These are phyloP conservation scores for Thelephora terrestris DNA, from an alignment of 1,284 basidiomycete species.

Conservation along the genomic window DNA sequence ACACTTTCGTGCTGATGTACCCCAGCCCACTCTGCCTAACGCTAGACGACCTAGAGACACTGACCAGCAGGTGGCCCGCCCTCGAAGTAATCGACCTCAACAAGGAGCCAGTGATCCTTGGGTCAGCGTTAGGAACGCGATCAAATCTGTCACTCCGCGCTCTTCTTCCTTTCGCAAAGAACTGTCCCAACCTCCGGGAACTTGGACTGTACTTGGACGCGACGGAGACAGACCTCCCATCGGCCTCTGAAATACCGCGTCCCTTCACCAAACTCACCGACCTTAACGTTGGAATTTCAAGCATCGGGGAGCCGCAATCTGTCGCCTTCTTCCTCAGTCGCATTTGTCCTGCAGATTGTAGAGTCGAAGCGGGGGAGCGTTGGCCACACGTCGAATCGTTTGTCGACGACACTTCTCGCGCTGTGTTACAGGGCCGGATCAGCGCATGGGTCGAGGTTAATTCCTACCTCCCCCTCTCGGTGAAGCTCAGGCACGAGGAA, in stretches of 20 bases:
- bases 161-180: conserved; percentile 39
- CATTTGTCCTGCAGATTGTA: conserved; percentile 32
- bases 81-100: conserved; percentile 40
- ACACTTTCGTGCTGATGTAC: conserved; percentile 40
- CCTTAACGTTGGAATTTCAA: conserved; percentile 41
- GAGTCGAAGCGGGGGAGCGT: conserved; percentile 26
- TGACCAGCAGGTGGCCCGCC: conserved; percentile 40
- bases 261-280: conserved; percentile 30
- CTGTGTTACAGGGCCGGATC: conserved; percentile 22
- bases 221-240: conserved; percentile 14
- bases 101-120: conserved; percentile 35
- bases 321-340: conserved; percentile 46
- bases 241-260: conserved; percentile 9
- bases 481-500: conserved; percentile 38
- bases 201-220: conserved; percentile 46
- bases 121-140: conserved; percentile 11
- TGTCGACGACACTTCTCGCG: conserved; percentile 13
- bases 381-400: conserved; percentile 18
- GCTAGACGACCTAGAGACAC: conserved; percentile 35
- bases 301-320: conserved; percentile 27
- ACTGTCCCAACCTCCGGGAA: conserved; percentile 39
- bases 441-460: conserved; percentile 34
- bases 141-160: conserved; percentile 37
- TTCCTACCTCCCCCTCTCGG: conserved; percentile 37
- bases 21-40: conserved; percentile 38